A percentile compares a stretch with the other conserved stretches of the same genome.
These are phyloP conservation scores for Fusarium coffeatum DNA, from an alignment of 2,329 filamentous ascomycete species.

Conservation along the genomic window DNA sequence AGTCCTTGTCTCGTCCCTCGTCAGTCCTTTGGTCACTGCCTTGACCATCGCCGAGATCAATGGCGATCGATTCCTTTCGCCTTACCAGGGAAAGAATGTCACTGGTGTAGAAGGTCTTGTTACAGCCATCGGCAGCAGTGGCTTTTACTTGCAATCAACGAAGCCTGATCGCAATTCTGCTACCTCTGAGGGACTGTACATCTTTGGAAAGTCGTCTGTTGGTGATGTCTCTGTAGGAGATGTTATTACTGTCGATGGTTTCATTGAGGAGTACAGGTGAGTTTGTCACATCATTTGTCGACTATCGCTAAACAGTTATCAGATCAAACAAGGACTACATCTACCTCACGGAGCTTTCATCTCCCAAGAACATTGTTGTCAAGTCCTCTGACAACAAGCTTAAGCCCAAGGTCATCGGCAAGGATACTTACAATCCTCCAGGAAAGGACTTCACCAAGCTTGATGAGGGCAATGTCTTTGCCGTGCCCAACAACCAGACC, in stretches of 20 bases:
- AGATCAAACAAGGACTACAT: conserved; percentile 67
- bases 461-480: conserved; percentile 74
- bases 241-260: conserved; percentile 69
- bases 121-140: conserved; percentile 70
- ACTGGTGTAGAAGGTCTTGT: conserved; percentile 71
- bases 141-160: conserved; percentile 73
- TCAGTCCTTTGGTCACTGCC: conserved; percentile 48
- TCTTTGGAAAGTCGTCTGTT: conserved; percentile 66
- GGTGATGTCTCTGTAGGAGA: conserved; percentile 70
- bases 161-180: conserved; percentile 64
- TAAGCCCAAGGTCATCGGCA: conserved; percentile 69
- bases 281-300: conserved; percentile 14
- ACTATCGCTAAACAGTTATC: conserved; percentile 20
- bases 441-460: conserved; percentile 70
- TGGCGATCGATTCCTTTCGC: conserved; percentile 72
- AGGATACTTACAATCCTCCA: conserved; percentile 67
- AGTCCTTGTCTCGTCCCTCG: conserved; percentile 45
- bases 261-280: conserved; percentile 67
- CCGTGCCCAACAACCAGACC: conserved; percentile 70
- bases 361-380: conserved; percentile 64
- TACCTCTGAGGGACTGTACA: conserved; percentile 74
- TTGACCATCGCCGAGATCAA: conserved; percentile 72
- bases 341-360: conserved; percentile 72
- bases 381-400: conserved; percentile 66
- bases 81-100: conserved; percentile 66